Evolutionary conservation across 2,329 filamentous ascomycete species (phyloP).

Genomic region (Trichoderma brevicompactum): DNA sequence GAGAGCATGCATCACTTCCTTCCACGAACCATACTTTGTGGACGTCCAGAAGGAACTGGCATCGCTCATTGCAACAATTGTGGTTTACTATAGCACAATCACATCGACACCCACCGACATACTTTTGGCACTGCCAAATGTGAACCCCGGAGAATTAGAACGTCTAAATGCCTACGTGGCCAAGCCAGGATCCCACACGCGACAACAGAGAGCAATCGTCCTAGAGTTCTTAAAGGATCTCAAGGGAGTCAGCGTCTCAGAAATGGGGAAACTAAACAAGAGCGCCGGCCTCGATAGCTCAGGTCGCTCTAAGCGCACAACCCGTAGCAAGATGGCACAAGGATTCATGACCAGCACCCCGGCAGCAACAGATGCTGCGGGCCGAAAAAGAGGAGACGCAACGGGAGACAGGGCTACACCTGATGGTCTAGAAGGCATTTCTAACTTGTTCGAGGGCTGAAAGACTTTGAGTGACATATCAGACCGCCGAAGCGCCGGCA

Average conservation of each 20-base stretch:
- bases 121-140: conserved; percentile 78
- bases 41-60: conserved; percentile 94
- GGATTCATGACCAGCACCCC: conserved; percentile 63
- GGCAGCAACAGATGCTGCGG: conserved; percentile 35
- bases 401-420: conserved; percentile 46
- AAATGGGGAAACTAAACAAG: conserved; percentile 82
- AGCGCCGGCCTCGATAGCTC: conserved; percentile 46
- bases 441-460: conserved; percentile 51
- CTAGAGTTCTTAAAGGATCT: conserved; percentile 84
- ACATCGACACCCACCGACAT: conserved; percentile 74
- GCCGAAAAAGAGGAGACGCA: not conserved
- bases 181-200: conserved; percentile 62
- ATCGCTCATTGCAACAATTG: conserved; percentile 81
- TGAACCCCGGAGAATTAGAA: conserved; percentile 70
- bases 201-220: conserved; percentile 79
- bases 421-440: conserved; percentile 59
- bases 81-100: conserved; percentile 72
- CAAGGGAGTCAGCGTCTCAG: conserved; percentile 88
- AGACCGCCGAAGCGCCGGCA: not conserved
- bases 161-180: conserved; percentile 64
- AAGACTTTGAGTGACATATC: not conserved
- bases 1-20: conserved; percentile 84
- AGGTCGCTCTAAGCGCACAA: conserved; percentile 36
- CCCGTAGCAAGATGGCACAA: conserved; percentile 61
- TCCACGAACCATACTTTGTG: conserved; percentile 96